A percentile compares a stretch with the other conserved stretches of the same genome.
phyloP scores from a whole-genome alignment of 192 early-diverging fungal genomes.

The Funneliformis geosporum region DNA sequence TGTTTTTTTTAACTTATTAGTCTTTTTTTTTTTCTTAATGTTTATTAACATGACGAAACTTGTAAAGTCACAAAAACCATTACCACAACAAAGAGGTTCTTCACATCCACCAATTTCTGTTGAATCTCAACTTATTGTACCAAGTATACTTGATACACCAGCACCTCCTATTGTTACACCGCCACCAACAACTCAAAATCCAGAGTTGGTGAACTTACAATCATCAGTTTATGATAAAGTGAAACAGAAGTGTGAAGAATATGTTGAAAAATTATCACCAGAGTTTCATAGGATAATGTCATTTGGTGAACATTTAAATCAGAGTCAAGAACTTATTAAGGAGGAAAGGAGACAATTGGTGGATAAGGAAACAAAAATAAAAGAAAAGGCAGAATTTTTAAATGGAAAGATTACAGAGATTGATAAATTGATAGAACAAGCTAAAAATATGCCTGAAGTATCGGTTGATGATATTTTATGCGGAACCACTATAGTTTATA shows the following conservation, averaged over 20 bases:
- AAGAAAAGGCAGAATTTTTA: slow-evolving; percentile 66
- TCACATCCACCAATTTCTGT: slow-evolving; percentile 16
- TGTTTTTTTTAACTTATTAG: not conserved
- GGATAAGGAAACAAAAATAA: slow-evolving; percentile 59
- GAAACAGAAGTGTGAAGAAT: slow-evolving; percentile 52
- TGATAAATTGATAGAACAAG: slow-evolving; percentile 50
- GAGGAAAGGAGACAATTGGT: slow-evolving; percentile 60
- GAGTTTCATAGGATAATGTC: slow-evolving; percentile 69
- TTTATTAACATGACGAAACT: not conserved
- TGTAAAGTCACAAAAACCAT: not conserved
- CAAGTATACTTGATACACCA: slow-evolving; percentile 38
- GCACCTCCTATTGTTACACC: slow-evolving; percentile 6
- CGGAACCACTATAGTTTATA: slow-evolving; percentile 65
- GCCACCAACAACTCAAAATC: slow-evolving; percentile 33
- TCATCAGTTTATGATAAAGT: slow-evolving; percentile 66
- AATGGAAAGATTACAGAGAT: slow-evolving; percentile 63
- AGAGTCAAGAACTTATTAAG: slow-evolving; percentile 66
- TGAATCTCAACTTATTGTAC: slow-evolving; percentile 30
- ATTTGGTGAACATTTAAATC: slow-evolving; percentile 69
- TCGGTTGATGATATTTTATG: slow-evolving; percentile 64
- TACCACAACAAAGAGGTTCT: not conserved
- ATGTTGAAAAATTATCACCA: slow-evolving; percentile 55
- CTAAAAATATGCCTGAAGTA: slow-evolving; percentile 59
- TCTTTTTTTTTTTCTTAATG: not conserved
- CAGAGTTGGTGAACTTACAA: slow-evolving; percentile 55